Evolutionary conservation across 257 asterid genomes (phyloP), one percentile per base, ranked within the genome.

Genomic region (Solanum clarkiae): DNA sequence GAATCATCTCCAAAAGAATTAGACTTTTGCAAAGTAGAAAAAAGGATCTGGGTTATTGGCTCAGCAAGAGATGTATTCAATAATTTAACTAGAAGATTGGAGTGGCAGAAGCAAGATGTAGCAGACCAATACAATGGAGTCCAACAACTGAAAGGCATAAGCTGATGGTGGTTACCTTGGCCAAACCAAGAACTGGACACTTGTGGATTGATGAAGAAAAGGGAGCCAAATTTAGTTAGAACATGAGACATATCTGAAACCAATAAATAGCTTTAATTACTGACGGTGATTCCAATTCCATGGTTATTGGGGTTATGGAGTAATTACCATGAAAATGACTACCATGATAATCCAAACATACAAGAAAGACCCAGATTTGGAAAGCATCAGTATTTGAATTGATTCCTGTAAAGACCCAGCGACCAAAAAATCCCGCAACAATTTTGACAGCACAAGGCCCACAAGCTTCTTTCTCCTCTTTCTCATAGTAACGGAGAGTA

Each of bases 241-340:
- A 89, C 86, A 89, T 89, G 86, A 90, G 89, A 87, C 92, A 94
- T 89, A 94, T 93, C 93, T 90, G 93, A 89, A 86, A 88, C 80
- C 86, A 74, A 86, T 22, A 72, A 86, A 86, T 55, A 83, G 59
- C 77, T 86, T 57, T 47, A 86, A 85, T 85, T 86, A 85, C 90
- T 68, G 89, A 86, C 87, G 91, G 91, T 89, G 88, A 87, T 85
- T 86, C 86, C 90, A 88, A 86, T 85, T 84, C 60, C 81, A 86
- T 29, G 88, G 87, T 87, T 88, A 88, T 87, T 87, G 89, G 87
- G 84, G 89, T 74, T 86, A 86, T 80, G 75, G 89, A 86, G 59
- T 15, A 72, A 47, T 16, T 16, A 69, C 51, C 14, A 87, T 82
- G 94, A 88, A 86, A 92, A 85, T 75, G 92, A 83, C 92, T 87